phyloP scores from a whole-genome alignment of 164 flowering plant genomes.

The Aristolochia fimbriata region DNA sequence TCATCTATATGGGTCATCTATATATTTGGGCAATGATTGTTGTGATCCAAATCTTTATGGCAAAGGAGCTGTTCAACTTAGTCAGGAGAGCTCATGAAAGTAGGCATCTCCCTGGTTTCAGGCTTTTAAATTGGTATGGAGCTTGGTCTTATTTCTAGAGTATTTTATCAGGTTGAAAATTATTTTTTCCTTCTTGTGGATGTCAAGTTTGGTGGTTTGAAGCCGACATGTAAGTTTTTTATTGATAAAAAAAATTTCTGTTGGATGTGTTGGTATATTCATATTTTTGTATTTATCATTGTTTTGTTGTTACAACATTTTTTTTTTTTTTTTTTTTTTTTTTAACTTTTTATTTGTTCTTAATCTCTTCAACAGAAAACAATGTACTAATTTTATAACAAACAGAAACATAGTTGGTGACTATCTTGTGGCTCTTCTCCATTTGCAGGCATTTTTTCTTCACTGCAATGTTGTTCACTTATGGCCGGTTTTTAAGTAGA shows the following conservation, averaged over 20 bases:
- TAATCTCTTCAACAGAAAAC: too few species aligned
- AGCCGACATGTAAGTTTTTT: not conserved
- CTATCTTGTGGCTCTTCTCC: not conserved
- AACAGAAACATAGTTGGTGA: too few species aligned
- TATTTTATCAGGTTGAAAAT: not conserved
- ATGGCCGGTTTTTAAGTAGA: slow-evolving; percentile 84
- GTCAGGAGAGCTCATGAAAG: slow-evolving; percentile 84
- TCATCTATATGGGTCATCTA: slow-evolving; percentile 92
- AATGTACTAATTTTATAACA: too few species aligned
- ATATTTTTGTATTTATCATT: too few species aligned
- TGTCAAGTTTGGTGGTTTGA: not conserved
- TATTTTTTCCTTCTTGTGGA: not conserved
- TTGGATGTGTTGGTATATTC: too few species aligned
- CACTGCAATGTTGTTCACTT: slow-evolving; percentile 87
- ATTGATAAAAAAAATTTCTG: not conserved
- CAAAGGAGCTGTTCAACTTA: slow-evolving; percentile 74
- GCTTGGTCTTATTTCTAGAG: not conserved
- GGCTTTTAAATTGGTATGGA: slow-evolving; percentile 78
- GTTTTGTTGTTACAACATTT: too few species aligned
- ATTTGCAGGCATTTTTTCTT: slow-evolving; percentile 88
- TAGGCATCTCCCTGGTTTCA: slow-evolving; percentile 77
- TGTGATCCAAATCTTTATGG: slow-evolving; percentile 89
- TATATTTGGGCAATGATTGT: slow-evolving; percentile 94
- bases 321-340: too few species aligned
- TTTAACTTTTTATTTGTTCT: too few species aligned